phyloP scores from a whole-genome alignment of 139 green algal species.

The Axilococcus clingmanii region DNA sequence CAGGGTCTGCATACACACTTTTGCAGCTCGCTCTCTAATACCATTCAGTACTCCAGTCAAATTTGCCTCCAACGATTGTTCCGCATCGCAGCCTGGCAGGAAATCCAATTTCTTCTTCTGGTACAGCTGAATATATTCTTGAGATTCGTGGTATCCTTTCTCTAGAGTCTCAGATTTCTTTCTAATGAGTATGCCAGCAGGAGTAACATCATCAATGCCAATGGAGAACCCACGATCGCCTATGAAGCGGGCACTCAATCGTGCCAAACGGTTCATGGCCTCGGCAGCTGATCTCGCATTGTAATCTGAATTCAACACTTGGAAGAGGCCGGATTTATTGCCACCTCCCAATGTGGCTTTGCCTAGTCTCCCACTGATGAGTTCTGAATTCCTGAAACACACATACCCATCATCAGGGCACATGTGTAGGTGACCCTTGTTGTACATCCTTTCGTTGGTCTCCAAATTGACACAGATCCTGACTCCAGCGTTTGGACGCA shows the following conservation, averaged over 20 bases:
- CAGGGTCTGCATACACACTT: constrained; percentile 80
- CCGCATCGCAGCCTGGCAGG: constrained; percentile 75
- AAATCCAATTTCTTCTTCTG: constrained; percentile 63
- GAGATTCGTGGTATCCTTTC: constrained; percentile 59
- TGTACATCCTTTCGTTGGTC: constrained; percentile 81
- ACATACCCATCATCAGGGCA: constrained; percentile 85
- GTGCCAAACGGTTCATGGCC: constrained; percentile 86
- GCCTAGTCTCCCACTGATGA: constrained; percentile 83
- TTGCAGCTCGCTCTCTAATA: constrained; percentile 76
- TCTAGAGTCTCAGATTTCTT: constrained; percentile 42
- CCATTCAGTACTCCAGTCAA: constrained; percentile 83
- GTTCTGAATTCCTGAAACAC: constrained; percentile 79
- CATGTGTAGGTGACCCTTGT: constrained; percentile 58
- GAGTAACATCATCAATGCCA: constrained; percentile 94
- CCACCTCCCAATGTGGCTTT: constrained; percentile 85
- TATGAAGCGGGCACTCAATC: constrained; percentile 83
- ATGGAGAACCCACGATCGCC: constrained; percentile 90
- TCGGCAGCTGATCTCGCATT: constrained; percentile 29
- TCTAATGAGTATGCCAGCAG: constrained; percentile 36
- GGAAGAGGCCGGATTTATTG: constrained; percentile 86
- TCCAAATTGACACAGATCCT: constrained; percentile 81
- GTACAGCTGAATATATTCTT: constrained; percentile 57
- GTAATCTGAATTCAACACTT: constrained; percentile 66
- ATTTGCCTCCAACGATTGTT: constrained; percentile 75
- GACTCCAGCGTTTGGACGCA: constrained; percentile 53